Percentiles rank a stretch among this genome's conserved stretches.
Conservation (phyloP, 441 rosid species). For the Erodium texanum region DNA sequence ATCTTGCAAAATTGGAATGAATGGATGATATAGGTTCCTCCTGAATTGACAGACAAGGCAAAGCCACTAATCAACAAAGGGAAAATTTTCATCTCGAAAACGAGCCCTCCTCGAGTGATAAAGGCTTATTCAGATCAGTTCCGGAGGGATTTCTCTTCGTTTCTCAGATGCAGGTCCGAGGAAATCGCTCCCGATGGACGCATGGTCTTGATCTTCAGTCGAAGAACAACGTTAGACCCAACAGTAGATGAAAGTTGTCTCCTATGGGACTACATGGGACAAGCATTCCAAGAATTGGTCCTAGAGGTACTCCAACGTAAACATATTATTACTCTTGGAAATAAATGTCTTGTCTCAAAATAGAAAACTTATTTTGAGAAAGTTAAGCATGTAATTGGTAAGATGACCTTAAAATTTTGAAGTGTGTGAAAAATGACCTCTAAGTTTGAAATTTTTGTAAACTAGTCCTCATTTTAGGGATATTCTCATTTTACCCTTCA, state of each 20-base stretch:
- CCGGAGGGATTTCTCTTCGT: conserved; percentile 29
- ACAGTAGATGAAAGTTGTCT: conserved; percentile 27
- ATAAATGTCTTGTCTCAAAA: too few species aligned
- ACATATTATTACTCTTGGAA: too few species aligned
- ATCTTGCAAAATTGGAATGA: neutral
- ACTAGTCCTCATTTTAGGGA: too few species aligned
- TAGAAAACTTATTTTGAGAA: too few species aligned
- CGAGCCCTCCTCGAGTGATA: conserved; percentile 26
- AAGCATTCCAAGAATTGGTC: conserved; percentile 37
- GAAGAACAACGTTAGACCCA: conserved; percentile 30
- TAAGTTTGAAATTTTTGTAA: too few species aligned
- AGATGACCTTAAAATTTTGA: too few species aligned
- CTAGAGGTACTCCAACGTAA: too few species aligned
- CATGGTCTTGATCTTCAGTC: conserved; percentile 30
- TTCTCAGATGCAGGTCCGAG: conserved; percentile 25
- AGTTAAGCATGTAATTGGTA: too few species aligned
- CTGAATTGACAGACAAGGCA: conserved; percentile 20
- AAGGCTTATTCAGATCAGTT: conserved; percentile 32
- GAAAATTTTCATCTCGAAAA: conserved; percentile 34
- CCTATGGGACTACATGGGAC: conserved; percentile 40
- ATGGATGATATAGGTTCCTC: conserved; percentile 33
- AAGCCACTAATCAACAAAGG: conserved; percentile 26
- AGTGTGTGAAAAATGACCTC: too few species aligned
- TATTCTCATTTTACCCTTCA: too few species aligned
- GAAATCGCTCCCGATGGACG: conserved; percentile 34